These are phyloP conservation scores for Saccharomycopsis olivae DNA, from an alignment of 805 yeast genomes.

Conservation along the genomic window DNA sequence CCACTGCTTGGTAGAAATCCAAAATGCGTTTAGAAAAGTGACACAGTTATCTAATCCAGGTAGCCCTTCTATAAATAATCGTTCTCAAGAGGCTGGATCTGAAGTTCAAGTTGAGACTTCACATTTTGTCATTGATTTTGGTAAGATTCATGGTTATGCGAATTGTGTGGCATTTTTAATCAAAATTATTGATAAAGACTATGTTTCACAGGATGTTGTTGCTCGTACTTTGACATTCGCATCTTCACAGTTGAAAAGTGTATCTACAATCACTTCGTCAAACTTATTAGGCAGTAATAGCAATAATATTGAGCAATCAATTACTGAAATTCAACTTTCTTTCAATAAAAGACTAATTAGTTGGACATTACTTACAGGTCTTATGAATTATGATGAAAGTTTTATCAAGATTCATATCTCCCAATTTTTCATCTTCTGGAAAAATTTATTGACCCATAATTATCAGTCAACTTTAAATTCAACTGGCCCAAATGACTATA, in stretches of 20 bases:
- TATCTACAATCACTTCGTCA: slow-evolving; percentile 24
- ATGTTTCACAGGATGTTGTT: slow-evolving; percentile 35
- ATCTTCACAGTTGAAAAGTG: slow-evolving; percentile 32
- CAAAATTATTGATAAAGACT: slow-evolving; percentile 28
- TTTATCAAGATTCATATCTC: slow-evolving; percentile 45
- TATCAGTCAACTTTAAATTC: slow-evolving; percentile 29
- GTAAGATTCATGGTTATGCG: slow-evolving; percentile 31
- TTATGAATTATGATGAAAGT: slow-evolving; percentile 49
- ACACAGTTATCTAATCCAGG: slow-evolving; percentile 16
- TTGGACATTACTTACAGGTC: slow-evolving; percentile 56
- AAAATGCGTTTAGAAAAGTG: slow-evolving; percentile 15
- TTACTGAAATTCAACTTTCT: slow-evolving; percentile 22
- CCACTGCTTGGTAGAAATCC: slow-evolving; percentile 16
- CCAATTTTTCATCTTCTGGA: slow-evolving; percentile 57
- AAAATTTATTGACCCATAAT: slow-evolving; percentile 41
- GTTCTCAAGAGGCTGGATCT: not conserved
- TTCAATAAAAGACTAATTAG: slow-evolving; percentile 33
- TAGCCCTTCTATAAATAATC: slow-evolving; percentile 17
- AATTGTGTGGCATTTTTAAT: slow-evolving; percentile 29
- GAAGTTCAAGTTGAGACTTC: slow-evolving; percentile 6
- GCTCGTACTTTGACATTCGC: slow-evolving; percentile 35
- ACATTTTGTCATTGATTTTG: slow-evolving; percentile 19
- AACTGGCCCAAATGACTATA: slow-evolving; percentile 26
- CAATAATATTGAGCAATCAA: slow-evolving; percentile 14
- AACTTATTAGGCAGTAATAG: slow-evolving; percentile 2